Conservation (phyloP, 1,139 yeast genomes). For the Taiozyma onychis region DNA sequence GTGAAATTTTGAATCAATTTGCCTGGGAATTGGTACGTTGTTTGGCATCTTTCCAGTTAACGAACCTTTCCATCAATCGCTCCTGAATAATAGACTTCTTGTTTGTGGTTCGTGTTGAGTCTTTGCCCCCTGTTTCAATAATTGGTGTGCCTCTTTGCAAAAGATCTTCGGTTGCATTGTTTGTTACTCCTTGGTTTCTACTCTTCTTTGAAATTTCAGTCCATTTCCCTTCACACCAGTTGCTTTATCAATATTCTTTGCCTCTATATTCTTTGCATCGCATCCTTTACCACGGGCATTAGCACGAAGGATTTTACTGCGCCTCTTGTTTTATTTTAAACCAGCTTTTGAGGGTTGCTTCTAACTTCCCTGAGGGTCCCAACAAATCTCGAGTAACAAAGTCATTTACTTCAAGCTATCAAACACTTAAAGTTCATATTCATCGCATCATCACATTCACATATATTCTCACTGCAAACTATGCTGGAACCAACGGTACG, state of each 20-base stretch:
- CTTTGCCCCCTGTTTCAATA: background rate
- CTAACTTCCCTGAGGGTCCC: background rate
- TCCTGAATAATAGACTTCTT: background rate
- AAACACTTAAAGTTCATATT: background rate
- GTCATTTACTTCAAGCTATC: too few species aligned
- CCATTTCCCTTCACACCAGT: background rate
- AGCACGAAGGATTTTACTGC: background rate
- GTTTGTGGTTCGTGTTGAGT: background rate
- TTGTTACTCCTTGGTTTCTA: background rate
- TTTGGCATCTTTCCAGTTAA: background rate
- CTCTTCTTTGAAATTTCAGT: background rate
- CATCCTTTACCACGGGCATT: background rate
- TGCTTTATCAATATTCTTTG: background rate
- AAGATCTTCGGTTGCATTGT: background rate
- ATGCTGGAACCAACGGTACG: constrained; percentile 64
- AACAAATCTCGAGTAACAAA: background rate
- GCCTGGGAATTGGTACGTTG: background rate
- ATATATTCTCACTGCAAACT: background rate
- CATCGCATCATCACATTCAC: background rate
- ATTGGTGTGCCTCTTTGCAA: background rate
- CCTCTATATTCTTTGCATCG: background rate
- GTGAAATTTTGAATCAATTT: background rate
- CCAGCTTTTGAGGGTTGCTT: background rate
- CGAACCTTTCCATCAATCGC: background rate
- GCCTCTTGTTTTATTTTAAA: background rate